These are phyloP conservation scores for Pseudocercospora crystallina DNA, from an alignment of 2,329 filamentous ascomycete species.

Conservation along the genomic window DNA sequence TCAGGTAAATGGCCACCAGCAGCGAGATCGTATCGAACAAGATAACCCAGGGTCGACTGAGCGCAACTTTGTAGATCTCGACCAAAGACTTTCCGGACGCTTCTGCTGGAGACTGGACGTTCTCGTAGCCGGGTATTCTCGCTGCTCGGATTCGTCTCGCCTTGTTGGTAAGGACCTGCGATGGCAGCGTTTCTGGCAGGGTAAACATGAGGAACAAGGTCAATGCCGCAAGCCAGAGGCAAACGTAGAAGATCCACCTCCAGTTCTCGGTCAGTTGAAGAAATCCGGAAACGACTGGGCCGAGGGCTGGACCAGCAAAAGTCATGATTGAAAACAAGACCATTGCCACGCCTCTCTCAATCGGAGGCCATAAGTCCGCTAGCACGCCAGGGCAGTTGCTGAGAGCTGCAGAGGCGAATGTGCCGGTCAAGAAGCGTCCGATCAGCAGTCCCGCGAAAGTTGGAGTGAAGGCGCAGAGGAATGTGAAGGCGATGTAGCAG, in stretches of 20 bases:
- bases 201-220: conserved; percentile 47
- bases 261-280: conserved; percentile 53
- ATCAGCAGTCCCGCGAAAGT: conserved; percentile 55
- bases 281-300: conserved; percentile 57
- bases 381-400: conserved; percentile 50
- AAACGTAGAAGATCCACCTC: conserved; percentile 45
- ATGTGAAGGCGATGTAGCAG: conserved; percentile 48
- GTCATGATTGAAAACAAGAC: conserved; percentile 54
- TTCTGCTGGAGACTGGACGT: conserved; percentile 53
- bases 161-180: conserved; percentile 53
- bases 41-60: conserved; percentile 56
- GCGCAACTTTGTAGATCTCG: conserved; percentile 51
- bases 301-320: conserved; percentile 43
- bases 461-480: conserved; percentile 56
- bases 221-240: conserved; percentile 39
- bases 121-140: conserved; percentile 54
- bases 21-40: conserved; percentile 56
- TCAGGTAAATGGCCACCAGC: conserved; percentile 53
- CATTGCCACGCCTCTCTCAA: conserved; percentile 52
- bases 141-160: conserved; percentile 51
- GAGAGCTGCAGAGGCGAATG: conserved; percentile 50
- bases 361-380: conserved; percentile 42
- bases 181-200: conserved; percentile 58
- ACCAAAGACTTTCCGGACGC: conserved; percentile 44
- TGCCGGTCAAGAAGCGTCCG: conserved; percentile 57